Evolutionary conservation across 2,329 filamentous ascomycete genomes (phyloP), one percentile per base, ranked within the genome.

Genomic region (Penicillium sp.): DNA sequence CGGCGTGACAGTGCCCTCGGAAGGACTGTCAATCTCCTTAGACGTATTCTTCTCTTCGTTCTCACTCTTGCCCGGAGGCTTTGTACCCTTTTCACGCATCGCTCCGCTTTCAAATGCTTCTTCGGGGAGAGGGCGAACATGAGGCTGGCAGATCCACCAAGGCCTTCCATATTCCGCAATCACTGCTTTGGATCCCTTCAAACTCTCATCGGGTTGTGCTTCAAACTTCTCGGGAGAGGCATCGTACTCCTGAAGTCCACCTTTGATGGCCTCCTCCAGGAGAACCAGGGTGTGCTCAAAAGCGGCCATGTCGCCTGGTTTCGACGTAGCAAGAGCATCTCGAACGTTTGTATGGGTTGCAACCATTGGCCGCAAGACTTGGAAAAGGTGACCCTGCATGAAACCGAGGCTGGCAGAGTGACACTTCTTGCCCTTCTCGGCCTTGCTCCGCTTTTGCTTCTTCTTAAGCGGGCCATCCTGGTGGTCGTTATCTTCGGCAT

Each of bases 321-420:
- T 78, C 16, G 82, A 84, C 59, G 81, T 81, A 0, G 91, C 92
- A 2, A 99, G 82, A n/a, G 87, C 84, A 70, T 97, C 91, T 33
- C 94, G 85, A 33, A 97, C 86, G 64, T 94, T 83, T 25, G 90
- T 92, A 74, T 97, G 90, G 60, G 82, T 83, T 2, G 87, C 81
- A 34, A 99, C 87, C 25, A 97, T 83, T 33, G 93, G 87, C 16
- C 93, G 85, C 23, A 97, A 83, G 27, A 99, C 83, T 72, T 96
- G 90, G 80, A 99, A 99, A 43, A 97, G 84, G 74, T 99, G 94
- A 0, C 91, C 86, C 74, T 97, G 92, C 82, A 97, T 90, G 34
- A 87, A 87, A 11, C 84, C 81, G 47, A 96, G 79, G 72, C 94
- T 97, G 4, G 83, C 80, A 25, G 82, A 81, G 4, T 70, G 72